Evolutionary conservation across 768 basidiomycete genomes (phyloP).

Genomic region (Termitomyces sp.): DNA sequence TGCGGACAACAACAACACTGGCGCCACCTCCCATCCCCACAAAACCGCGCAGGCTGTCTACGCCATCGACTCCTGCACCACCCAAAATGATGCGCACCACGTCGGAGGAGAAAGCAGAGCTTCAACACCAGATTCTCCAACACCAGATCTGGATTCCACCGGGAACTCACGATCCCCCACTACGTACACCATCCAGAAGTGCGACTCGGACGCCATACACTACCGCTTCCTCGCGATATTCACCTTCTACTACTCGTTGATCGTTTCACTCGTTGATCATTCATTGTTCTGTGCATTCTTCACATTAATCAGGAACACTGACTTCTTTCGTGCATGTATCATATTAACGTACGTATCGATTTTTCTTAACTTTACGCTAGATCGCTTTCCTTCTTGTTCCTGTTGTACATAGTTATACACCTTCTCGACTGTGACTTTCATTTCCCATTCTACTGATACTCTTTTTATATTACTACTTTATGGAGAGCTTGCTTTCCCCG

Average conservation of each 20-base stretch:
- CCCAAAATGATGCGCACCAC: slow-evolving; percentile 58
- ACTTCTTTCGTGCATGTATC: slow-evolving; percentile 25
- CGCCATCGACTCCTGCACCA: slow-evolving; percentile 49
- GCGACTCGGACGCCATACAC: slow-evolving; percentile 17
- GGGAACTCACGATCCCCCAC: slow-evolving; percentile 14
- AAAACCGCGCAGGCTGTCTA: slow-evolving; percentile 48
- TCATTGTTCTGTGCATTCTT: slow-evolving; percentile 1
- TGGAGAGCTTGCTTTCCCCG: slow-evolving; percentile 21
- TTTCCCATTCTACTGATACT: slow-evolving; percentile 8
- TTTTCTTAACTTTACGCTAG: slow-evolving; percentile 14
- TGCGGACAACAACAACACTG: slow-evolving; percentile 35
- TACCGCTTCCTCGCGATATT: slow-evolving; percentile 17
- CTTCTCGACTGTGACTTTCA: slow-evolving; percentile 21
- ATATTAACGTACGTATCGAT: slow-evolving; percentile 20
- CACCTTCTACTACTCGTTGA: slow-evolving; percentile 19
- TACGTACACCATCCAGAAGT: slow-evolving; percentile 26
- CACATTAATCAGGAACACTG: slow-evolving; percentile 14
- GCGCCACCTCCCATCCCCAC: slow-evolving; percentile 32
- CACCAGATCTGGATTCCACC: slow-evolving; percentile 68
- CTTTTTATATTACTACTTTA: slow-evolving; percentile 11
- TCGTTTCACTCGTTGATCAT: not conserved
- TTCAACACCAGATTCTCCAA: too few species aligned
- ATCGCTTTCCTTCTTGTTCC: slow-evolving; percentile 8
- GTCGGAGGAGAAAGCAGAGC: slow-evolving; percentile 62
- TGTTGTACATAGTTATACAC: slow-evolving; percentile 32